Conservation (phyloP, 2,329 filamentous ascomycete species). For the Parascedosporium putredinis region DNA sequence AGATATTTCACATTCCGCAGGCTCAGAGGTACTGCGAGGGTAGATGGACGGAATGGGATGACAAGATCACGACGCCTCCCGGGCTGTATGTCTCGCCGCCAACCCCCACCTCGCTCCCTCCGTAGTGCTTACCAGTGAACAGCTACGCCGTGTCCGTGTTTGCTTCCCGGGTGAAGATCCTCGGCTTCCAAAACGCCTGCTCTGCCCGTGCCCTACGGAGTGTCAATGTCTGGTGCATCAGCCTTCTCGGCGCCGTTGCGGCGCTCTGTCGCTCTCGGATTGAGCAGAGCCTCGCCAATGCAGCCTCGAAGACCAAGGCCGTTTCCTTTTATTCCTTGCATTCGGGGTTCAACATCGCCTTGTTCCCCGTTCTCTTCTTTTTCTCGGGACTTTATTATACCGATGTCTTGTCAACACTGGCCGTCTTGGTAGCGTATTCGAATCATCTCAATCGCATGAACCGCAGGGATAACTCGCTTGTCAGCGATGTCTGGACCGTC, state of each 20-base stretch:
- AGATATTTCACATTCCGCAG: slow-evolving; percentile 83
- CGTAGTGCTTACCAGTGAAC: not conserved
- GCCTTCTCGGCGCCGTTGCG: slow-evolving; percentile 33
- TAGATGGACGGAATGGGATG: slow-evolving; percentile 72
- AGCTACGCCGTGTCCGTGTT: slow-evolving; percentile 35
- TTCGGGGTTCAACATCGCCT: slow-evolving; percentile 64
- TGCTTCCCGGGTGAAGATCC: slow-evolving; percentile 3
- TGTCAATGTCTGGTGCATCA: slow-evolving; percentile 35
- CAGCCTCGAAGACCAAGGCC: slow-evolving; percentile 4
- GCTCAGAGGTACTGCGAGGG: slow-evolving; percentile 77
- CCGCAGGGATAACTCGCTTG: slow-evolving; percentile 18
- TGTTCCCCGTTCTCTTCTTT: slow-evolving; percentile 91
- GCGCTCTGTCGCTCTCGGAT: slow-evolving; percentile 42
- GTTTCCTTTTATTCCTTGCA: slow-evolving; percentile 39
- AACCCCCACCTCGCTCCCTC: not conserved
- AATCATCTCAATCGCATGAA: slow-evolving; percentile 38
- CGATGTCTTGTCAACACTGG: slow-evolving; percentile 70
- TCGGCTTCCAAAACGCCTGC: slow-evolving; percentile 18
- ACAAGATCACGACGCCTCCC: slow-evolving; percentile 94
- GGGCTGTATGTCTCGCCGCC: slow-evolving; percentile 57
- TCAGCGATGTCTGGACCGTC: slow-evolving; percentile 34
- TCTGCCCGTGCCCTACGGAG: slow-evolving; percentile 33
- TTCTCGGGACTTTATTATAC: slow-evolving; percentile 95
- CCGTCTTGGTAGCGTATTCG: slow-evolving; percentile 61
- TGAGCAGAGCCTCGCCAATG: slow-evolving; percentile 28